A percentile compares a stretch with the other conserved stretches of the same genome.
Evolutionary conservation across 192 early-diverging fungal genomes (phyloP).

Genomic region (Rhizophlyctis rosea): DNA sequence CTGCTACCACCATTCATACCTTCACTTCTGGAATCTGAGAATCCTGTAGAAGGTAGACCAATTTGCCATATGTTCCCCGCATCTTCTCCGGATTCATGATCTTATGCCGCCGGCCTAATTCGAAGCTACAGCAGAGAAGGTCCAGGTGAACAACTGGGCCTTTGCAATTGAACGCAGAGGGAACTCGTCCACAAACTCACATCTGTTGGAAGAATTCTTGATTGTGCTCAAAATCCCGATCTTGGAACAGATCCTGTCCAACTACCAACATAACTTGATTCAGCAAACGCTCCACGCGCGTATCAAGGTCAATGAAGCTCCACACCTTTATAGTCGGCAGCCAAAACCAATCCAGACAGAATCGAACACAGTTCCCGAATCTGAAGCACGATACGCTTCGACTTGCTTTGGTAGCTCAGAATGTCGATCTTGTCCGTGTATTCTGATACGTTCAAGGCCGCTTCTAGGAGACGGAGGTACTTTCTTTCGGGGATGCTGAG

Average conservation of each 20-base stretch:
- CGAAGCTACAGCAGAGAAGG: slow-evolving; percentile 39
- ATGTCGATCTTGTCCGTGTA: slow-evolving; percentile 84
- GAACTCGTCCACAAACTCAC: too few species aligned
- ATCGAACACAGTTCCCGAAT: slow-evolving; percentile 97
- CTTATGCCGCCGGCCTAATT: slow-evolving; percentile 52
- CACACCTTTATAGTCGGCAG: slow-evolving; percentile 47
- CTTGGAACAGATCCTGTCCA: slow-evolving; percentile 50
- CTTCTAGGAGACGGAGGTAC: slow-evolving; percentile 88
- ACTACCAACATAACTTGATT: not conserved
- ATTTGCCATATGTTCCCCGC: slow-evolving; percentile 92
- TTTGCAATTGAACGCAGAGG: too few species aligned
- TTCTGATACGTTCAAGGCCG: slow-evolving; percentile 87
- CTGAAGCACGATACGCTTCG: slow-evolving; percentile 86
- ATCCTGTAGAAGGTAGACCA: slow-evolving; percentile 84
- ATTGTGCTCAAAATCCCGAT: slow-evolving; percentile 47
- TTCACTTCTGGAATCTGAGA: slow-evolving; percentile 52
- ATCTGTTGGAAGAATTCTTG: slow-evolving; percentile 48
- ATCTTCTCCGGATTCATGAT: slow-evolving; percentile 90
- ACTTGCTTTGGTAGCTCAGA: slow-evolving; percentile 72
- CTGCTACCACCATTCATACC: slow-evolving; percentile 29
- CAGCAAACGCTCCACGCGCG: too few species aligned
- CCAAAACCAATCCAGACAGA: slow-evolving; percentile 83
- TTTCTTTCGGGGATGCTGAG: slow-evolving; percentile 89
- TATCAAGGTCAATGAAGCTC: too few species aligned
- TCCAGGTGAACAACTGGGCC: too few species aligned